Conservation (phyloP, 805 yeast species). For the Nakazawaea sp. region DNA sequence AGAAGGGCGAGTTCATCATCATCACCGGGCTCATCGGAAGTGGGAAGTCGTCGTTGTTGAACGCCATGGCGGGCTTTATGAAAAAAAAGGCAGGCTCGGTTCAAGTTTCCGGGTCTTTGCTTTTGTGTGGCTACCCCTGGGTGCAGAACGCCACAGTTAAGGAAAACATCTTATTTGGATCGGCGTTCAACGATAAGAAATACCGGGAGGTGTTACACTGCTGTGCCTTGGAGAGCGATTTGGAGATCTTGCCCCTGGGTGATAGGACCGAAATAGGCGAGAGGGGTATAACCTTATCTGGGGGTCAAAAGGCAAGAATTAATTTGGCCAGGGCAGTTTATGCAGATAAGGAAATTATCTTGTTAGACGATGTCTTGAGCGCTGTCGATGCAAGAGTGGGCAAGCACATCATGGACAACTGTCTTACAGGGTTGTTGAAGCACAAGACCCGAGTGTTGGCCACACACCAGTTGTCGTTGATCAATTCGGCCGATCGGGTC, state of each 20-base stretch:
- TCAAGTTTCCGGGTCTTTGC: conserved; percentile 42
- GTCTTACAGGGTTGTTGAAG: conserved; percentile 47
- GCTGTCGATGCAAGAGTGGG: conserved; percentile 85
- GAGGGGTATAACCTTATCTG: conserved; percentile 79
- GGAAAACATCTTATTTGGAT: conserved; percentile 70
- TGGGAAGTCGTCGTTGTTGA: conserved; percentile 70
- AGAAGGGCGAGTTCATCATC: conserved; percentile 59
- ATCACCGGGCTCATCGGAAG: conserved; percentile 74
- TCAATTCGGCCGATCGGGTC: conserved; percentile 57
- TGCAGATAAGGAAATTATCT: conserved; percentile 55
- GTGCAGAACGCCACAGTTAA: conserved; percentile 73
- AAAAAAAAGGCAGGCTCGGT: conserved; percentile 44
- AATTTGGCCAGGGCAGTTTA: conserved; percentile 74
- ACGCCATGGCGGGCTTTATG: conserved; percentile 72
- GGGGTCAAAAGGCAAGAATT: conserved; percentile 84
- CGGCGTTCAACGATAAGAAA: conserved; percentile 37
- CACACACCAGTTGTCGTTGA: conserved; percentile 66
- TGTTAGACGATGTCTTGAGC: conserved; percentile 70
- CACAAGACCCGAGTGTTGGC: conserved; percentile 60
- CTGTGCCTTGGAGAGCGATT: conserved; percentile 63
- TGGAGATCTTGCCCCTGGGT: conserved; percentile 63
- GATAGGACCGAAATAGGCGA: conserved; percentile 81
- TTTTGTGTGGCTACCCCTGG: conserved; percentile 69
- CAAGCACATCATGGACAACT: conserved; percentile 56
- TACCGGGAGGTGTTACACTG: conserved; percentile 52